Conservation (phyloP, 1,284 basidiomycete species). For the Pascua guehoae region DNA sequence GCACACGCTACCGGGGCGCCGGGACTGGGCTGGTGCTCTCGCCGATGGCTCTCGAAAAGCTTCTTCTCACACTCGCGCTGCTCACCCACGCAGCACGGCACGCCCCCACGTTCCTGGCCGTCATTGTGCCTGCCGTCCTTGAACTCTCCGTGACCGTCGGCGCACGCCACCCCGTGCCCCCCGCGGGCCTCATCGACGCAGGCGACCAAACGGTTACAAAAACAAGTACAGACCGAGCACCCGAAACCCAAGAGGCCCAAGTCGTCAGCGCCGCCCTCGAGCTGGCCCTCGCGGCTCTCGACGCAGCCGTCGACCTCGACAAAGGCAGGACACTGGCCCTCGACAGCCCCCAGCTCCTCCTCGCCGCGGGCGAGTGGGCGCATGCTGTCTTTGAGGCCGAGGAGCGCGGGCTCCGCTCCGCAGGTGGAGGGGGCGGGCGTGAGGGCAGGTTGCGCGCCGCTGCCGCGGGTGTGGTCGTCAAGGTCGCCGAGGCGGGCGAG, state of each 20-base stretch:
- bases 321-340: slow-evolving; percentile 68
- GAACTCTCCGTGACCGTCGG: slow-evolving; percentile 77
- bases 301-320: slow-evolving; percentile 70
- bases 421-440: slow-evolving; percentile 57
- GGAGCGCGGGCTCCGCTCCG: slow-evolving; percentile 61
- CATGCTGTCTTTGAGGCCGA: slow-evolving; percentile 62
- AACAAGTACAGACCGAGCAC: background rate
- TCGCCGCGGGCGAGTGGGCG: slow-evolving; percentile 77
- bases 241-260: slow-evolving; percentile 56
- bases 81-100: slow-evolving; percentile 75
- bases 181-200: background rate
- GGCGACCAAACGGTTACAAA: background rate
- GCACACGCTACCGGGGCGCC: slow-evolving; percentile 61
- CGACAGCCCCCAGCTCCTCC: slow-evolving; percentile 67
- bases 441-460: slow-evolving; percentile 58
- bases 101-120: slow-evolving; percentile 69
- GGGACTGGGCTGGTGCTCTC: slow-evolving; percentile 77
- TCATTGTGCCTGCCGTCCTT: slow-evolving; percentile 73
- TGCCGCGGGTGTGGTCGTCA: slow-evolving; percentile 74
- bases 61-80: slow-evolving; percentile 72
- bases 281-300: slow-evolving; percentile 69
- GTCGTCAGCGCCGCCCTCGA: slow-evolving; percentile 72
- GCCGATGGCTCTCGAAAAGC: slow-evolving; percentile 67
- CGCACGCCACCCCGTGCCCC: slow-evolving; percentile 55
- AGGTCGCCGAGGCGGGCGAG: slow-evolving; percentile 69